These are phyloP conservation scores for Rhytidhysteron rufulum DNA, from an alignment of 2,329 filamentous ascomycete species.

Conservation along the genomic window DNA sequence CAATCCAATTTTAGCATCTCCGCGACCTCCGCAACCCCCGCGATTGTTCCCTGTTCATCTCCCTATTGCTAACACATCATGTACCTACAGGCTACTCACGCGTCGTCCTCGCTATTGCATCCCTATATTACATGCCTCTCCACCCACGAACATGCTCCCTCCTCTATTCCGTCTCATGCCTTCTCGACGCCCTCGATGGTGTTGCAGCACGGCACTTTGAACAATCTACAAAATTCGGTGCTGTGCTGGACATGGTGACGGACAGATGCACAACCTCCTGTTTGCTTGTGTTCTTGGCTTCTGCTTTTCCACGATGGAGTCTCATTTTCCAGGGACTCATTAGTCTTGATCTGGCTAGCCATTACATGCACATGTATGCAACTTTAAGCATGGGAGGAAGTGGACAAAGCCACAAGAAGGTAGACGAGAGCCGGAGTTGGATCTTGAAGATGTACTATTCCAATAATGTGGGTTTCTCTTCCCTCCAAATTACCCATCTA, in stretches of 20 bases:
- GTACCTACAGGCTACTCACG: conserved; percentile 44
- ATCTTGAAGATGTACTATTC: conserved; percentile 94
- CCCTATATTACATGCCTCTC: conserved; percentile 97
- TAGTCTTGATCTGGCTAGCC: conserved; percentile 86
- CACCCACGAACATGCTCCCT: conserved; percentile 93
- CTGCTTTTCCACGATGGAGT: conserved; percentile 89
- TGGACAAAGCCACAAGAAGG: conserved; percentile 83
- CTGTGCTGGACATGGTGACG: conserved; percentile 98
- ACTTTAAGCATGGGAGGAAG: conserved; percentile 82
- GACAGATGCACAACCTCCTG: conserved; percentile 96
- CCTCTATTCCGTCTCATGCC: conserved; percentile 88
- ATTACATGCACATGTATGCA: conserved; percentile 99
- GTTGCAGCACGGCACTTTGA: conserved; percentile 83
- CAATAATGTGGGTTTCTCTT: conserved; percentile 68
- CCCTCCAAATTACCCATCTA: conserved; percentile 2
- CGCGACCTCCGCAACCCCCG: not conserved
- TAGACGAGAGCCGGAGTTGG: conserved; percentile 83
- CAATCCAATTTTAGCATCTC: not conserved
- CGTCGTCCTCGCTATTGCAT: conserved; percentile 67
- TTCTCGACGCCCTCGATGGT: conserved; percentile 92
- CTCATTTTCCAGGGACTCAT: conserved; percentile 94
- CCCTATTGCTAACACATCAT: conserved; percentile 9
- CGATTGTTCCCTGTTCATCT: not conserved
- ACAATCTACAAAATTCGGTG: conserved; percentile 92
- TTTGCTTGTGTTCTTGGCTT: conserved; percentile 88